Conservation (phyloP, 768 basidiomycete species). For the Calvatia gigantea region DNA sequence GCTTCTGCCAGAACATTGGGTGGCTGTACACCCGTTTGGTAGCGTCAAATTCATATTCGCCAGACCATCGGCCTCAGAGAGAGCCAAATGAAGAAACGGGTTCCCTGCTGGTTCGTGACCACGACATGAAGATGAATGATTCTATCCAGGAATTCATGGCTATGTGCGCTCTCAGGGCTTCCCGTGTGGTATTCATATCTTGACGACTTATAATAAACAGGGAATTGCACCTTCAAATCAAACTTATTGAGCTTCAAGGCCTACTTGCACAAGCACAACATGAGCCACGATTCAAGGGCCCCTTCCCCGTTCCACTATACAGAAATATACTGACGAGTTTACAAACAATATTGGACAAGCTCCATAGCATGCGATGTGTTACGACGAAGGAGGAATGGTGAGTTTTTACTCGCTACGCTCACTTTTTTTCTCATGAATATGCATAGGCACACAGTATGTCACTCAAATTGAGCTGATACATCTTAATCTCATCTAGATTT, state of each 20-base stretch:
- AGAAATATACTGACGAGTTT: conserved; percentile 77
- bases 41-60: conserved; percentile 75
- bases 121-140: conserved; percentile 44
- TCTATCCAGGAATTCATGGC: conserved; percentile 89
- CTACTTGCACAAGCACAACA: conserved; percentile 87
- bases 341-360: conserved; percentile 80
- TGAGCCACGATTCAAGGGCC: conserved; percentile 94
- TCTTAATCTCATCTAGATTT: neutral
- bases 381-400: conserved; percentile 94
- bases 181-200: neutral
- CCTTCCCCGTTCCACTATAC: conserved; percentile 86
- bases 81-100: conserved; percentile 22
- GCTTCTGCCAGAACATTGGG: conserved; percentile 90
- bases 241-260: conserved; percentile 80
- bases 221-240: conserved; percentile 94
- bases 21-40: conserved; percentile 95
- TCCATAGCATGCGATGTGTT: conserved; percentile 98
- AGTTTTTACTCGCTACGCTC: conserved; percentile 20
- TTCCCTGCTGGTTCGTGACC: conserved; percentile 28
- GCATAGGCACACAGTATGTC: conserved; percentile 69
- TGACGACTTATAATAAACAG: conserved; percentile 34
- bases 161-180: conserved; percentile 51
- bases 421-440: conserved; percentile 5
- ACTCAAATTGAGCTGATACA: neutral
- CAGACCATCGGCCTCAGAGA: conserved; percentile 35